Percentiles rank a stretch among this genome's conserved stretches.
Evolutionary conservation across 345 rosid species (phyloP).

Genomic region (Laguncularia racemosa): DNA sequence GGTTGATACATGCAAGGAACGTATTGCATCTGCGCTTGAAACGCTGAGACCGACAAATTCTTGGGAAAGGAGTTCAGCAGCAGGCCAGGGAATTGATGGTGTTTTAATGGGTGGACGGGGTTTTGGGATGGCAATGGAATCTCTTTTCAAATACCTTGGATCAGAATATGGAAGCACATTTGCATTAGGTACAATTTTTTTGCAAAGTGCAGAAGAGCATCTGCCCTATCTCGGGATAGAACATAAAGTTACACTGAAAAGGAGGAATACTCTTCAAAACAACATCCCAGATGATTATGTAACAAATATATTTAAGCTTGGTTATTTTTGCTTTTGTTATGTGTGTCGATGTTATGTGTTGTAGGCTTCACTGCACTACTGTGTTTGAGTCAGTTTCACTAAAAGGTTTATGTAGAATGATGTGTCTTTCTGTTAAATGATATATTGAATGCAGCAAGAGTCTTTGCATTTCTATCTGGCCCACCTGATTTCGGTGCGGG

Average conservation of each 20-base stretch:
- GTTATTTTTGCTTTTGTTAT: too few species aligned
- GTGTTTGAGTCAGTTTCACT: too few species aligned
- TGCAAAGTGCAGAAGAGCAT: too few species aligned
- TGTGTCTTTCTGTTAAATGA: conserved; percentile 13
- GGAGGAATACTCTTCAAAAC: too few species aligned
- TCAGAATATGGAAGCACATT: conserved; percentile 93
- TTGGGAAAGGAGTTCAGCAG: conserved; percentile 89
- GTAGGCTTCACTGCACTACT: too few species aligned
- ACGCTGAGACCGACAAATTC: conserved; percentile 91
- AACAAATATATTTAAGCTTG: too few species aligned
- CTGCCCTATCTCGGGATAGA: too few species aligned
- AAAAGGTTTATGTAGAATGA: not conserved
- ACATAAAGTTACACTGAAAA: too few species aligned
- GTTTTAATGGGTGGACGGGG: conserved; percentile 97
- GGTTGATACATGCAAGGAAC: conserved; percentile 94
- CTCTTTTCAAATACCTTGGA: conserved; percentile 83
- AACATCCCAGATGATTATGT: too few species aligned
- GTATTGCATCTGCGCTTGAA: conserved; percentile 85
- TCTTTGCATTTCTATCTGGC: conserved; percentile 91
- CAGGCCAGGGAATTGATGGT: conserved; percentile 72
- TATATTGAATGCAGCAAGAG: conserved; percentile 69
- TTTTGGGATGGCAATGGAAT: conserved; percentile 96
- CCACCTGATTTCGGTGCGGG: conserved; percentile 99
- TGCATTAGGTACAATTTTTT: conserved; percentile 61
- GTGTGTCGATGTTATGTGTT: too few species aligned